Base-by-base conservation (phyloP, 495 filamentous ascomycete genomes). In the Aspergillus cavernicola region DNA sequence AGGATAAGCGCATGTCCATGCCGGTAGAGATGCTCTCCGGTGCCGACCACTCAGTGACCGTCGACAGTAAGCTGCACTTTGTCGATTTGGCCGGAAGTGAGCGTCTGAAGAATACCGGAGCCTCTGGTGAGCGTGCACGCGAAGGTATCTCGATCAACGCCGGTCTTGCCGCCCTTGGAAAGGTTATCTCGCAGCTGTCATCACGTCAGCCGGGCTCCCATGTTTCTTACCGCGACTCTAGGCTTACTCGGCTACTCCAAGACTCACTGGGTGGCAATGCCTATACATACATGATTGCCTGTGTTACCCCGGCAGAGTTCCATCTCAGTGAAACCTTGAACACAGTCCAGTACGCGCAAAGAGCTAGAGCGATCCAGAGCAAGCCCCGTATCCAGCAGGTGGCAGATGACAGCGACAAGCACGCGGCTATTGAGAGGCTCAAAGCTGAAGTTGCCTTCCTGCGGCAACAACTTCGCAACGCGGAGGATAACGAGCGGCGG, bases 131-230 rank as follows among this genome's bases (percentile, higher is more conserved):
- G 58, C 85, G 93, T 24, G 95, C 95, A 38, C 90, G 85, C 70
- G 93, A 99, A 70, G 93, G 93, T 60, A 99, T 99, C 52, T 95
- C 95, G 12, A 99, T 99, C 74, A 99, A 99, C 64, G 92, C 88
- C 24, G 93, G 93, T 50, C 81, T 99, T 50, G 93, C 93, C 33
- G 92, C 91, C 48, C 76, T 99, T 49, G 95, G 93, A 60, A 99
- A 97, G 64, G 93, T 99, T 69, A 99, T 99, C 64, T 95, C 92
- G 15, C 93, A 99, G 69, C 80, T 99, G 15, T 97, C 93, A 2
- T 96, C 91, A 28, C 85, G 90, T 42, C 83, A 91, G 57, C 71
- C 87, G 28, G 90, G 92, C 19, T 85, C 90, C 16, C 95, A 99
- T 67, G 90, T 99, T 35, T 97, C 95, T 6, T 99, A 99, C 68